These are phyloP conservation scores for Lachancea quebecensis DNA, from an alignment of 805 yeast genomes.

Conservation along the genomic window DNA sequence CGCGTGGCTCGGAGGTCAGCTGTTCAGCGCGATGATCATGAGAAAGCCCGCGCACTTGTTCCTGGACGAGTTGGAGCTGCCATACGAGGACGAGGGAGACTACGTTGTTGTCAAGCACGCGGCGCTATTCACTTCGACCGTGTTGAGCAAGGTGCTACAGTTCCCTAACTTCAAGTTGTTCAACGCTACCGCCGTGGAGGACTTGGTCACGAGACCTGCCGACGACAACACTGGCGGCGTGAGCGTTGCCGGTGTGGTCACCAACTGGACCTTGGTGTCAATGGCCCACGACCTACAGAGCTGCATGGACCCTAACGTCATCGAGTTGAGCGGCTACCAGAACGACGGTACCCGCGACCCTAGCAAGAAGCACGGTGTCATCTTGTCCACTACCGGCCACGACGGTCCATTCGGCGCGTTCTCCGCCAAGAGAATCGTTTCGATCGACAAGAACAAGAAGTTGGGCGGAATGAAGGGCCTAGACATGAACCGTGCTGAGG, in stretches of 20 bases:
- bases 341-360: constrained; percentile 30
- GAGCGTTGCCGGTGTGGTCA: constrained; percentile 71
- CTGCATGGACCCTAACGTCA: constrained; percentile 79
- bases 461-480: constrained; percentile 70
- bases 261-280: constrained; percentile 76
- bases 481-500: constrained; percentile 75
- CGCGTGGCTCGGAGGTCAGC: constrained; percentile 70
- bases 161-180: constrained; percentile 71
- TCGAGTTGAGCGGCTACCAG: constrained; percentile 42
- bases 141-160: constrained; percentile 58
- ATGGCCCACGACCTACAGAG: constrained; percentile 71
- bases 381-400: constrained; percentile 70
- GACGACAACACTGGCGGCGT: constrained; percentile 45
- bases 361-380: constrained; percentile 38
- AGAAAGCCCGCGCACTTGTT: constrained; percentile 73
- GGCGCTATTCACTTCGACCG: constrained; percentile 66
- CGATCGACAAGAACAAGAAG: constrained; percentile 40
- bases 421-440: constrained; percentile 61
- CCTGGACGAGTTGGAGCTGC: constrained; percentile 54
- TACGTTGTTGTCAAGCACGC: constrained; percentile 78
- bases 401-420: constrained; percentile 83
- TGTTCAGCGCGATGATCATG: constrained; percentile 71
- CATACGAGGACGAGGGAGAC: constrained; percentile 73
- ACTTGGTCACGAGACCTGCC: constrained; percentile 64
- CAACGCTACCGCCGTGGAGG: constrained; percentile 78